phyloP scores from a whole-genome alignment of 2,329 filamentous ascomycete genomes.

The Zymoseptoria tritici region DNA sequence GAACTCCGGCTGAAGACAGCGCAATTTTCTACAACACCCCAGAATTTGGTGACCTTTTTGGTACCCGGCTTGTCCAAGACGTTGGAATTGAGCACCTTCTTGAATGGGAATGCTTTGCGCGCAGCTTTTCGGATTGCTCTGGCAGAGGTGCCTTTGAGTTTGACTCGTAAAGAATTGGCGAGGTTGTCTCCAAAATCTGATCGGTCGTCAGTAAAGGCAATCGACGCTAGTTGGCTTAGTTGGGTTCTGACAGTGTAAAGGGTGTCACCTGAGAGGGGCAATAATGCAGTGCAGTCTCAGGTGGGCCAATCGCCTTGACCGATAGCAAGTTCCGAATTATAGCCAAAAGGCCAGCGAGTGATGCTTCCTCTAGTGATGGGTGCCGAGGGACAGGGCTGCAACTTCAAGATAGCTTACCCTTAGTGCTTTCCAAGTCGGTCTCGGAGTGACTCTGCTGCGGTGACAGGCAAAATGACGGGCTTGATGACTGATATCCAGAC shows the following conservation, averaged over 20 bases:
- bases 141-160: background rate
- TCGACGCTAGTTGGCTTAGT: background rate
- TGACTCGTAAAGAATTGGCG: background rate
- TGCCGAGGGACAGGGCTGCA: background rate
- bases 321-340: background rate
- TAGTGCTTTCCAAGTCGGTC: background rate
- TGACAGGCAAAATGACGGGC: background rate
- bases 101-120: constrained; percentile 1
- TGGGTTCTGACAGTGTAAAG: background rate
- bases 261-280: background rate
- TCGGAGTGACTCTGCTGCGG: background rate
- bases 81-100: constrained; percentile 2
- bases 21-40: constrained; percentile 3
- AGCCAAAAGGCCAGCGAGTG: background rate
- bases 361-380: background rate
- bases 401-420: background rate
- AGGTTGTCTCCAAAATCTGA: background rate
- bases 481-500: background rate
- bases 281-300: background rate
- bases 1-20: background rate
- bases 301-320: background rate
- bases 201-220: background rate
- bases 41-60: constrained; percentile 12
- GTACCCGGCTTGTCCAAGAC: constrained; percentile 10
- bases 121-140: constrained; percentile 4